Evolutionary conservation across 441 rosid species (phyloP).

Genomic region (Adansonia gregorii): DNA sequence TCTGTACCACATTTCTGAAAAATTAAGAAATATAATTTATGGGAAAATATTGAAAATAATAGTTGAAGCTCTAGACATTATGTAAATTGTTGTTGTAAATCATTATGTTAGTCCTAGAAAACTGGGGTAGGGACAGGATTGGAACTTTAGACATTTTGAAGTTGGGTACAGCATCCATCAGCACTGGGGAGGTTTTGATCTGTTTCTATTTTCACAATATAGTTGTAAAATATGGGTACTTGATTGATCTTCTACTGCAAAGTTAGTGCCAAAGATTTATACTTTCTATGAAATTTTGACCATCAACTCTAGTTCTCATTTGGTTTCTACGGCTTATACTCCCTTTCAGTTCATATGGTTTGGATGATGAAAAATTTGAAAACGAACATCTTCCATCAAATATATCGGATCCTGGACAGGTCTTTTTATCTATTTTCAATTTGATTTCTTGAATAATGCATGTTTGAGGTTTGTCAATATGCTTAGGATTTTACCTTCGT

Average conservation of each 20-base stretch:
- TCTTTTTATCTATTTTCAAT: conserved; percentile 33
- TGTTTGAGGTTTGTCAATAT: conserved; percentile 2
- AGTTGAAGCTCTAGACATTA: neutral
- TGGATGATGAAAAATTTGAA: conserved; percentile 81
- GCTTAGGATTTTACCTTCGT: conserved; percentile 28
- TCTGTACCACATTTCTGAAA: neutral
- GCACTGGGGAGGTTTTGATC: neutral
- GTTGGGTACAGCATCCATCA: neutral
- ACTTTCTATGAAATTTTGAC: conserved; percentile 1
- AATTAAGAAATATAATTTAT: conserved; percentile 6
- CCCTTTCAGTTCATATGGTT: conserved; percentile 68
- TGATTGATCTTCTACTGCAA: neutral
- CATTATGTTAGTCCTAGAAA: conserved; percentile 2
- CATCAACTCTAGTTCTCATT: neutral
- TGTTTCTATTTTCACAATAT: neutral
- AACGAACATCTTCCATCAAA: conserved; percentile 69
- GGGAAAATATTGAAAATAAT: neutral
- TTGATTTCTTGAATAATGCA: conserved; percentile 25
- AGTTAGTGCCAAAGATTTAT: neutral
- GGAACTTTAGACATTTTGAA: conserved; percentile 18
- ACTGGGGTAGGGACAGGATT: neutral
- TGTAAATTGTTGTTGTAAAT: neutral
- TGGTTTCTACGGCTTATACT: conserved; percentile 25
- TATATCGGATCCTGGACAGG: conserved; percentile 74
- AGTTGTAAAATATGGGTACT: neutral